Evolutionary conservation across 495 filamentous ascomycete genomes (phyloP), one percentile per base, ranked within the genome.

Genomic region (Neurospora sp.): DNA sequence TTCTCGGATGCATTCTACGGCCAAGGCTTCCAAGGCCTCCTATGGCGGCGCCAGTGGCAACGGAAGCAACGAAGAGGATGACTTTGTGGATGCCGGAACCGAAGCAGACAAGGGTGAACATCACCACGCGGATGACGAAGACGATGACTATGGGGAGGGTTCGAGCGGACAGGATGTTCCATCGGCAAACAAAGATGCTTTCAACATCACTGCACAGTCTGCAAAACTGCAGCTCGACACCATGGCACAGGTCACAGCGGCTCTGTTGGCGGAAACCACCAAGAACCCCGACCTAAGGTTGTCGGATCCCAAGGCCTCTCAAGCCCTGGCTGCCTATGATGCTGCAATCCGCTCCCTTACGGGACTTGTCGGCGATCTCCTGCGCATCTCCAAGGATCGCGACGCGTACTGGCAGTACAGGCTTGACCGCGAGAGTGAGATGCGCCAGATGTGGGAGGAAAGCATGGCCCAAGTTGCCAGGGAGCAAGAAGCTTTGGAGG

Each of bases 401-500:
- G 96, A 99, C 81, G 89, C 93, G 0, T 97, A 97, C 79, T 99
- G 96, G 96, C 94, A 97, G 80, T 95, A 96, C 79, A 90, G 96
- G 18, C 87, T 99, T 38, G 94, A 95, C 77, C 90, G 93, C 42
- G 96, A 99, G 81, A 90, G 89, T 40, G 89, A 94, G 78, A 89
- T 98, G 78, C 89, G 96, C 38, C 89, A 92, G 62, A 90, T 99
- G 88, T 99, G 96, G 96, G 96, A 99, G 84, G 96, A 98, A 75
- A 98, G 94, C 82, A 98, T 99, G 96, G 92, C 94, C 6, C 89
- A 91, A 70, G 90, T 99, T 31, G 96, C 94, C 39, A 89, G 90
- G 72, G 96, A 99, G 79, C 96, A 99, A 75, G 96, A 98, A 82
- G 89, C 92, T 38, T 86, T 99, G 0, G 92, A 98, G 78, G 91